Conservation (phyloP, 352 stramenopile genomes). For the Phytophthora sp. region DNA sequence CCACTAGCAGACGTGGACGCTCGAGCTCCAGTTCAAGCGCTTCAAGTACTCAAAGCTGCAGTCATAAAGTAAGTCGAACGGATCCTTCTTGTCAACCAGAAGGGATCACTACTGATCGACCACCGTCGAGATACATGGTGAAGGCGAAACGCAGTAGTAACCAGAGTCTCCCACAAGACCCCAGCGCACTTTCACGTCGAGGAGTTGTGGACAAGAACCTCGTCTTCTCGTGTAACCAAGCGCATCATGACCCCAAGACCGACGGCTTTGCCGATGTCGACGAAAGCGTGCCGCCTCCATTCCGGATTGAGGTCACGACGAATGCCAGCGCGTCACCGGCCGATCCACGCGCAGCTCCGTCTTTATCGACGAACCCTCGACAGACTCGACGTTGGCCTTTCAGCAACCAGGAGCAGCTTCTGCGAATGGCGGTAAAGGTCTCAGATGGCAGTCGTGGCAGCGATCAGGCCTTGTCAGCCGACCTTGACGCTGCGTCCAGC, state of each 20-base stretch:
- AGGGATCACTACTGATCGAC: slow-evolving; percentile 41
- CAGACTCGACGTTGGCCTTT: slow-evolving; percentile 44
- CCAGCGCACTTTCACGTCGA: slow-evolving; percentile 42
- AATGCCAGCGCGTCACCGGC: slow-evolving; percentile 33
- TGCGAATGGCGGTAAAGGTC: slow-evolving; percentile 20
- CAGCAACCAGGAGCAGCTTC: slow-evolving; percentile 44
- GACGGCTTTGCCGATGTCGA: slow-evolving; percentile 85
- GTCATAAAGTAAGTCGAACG: background rate
- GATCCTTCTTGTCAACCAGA: slow-evolving; percentile 3
- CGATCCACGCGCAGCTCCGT: background rate
- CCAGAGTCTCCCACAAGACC: slow-evolving; percentile 8
- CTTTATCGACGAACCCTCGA: background rate
- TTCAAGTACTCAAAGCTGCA: slow-evolving; percentile 17
- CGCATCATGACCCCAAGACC: slow-evolving; percentile 75
- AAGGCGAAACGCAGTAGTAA: slow-evolving; percentile 50
- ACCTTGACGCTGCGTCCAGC: slow-evolving; percentile 18
- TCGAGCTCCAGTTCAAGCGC: slow-evolving; percentile 15
- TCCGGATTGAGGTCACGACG: slow-evolving; percentile 81
- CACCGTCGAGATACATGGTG: slow-evolving; percentile 81
- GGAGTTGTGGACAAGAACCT: slow-evolving; percentile 40
- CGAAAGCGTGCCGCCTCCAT: slow-evolving; percentile 80
- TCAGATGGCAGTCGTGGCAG: slow-evolving; percentile 12
- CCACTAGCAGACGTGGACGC: slow-evolving; percentile 13
- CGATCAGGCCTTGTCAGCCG: slow-evolving; percentile 14
- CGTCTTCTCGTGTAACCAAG: slow-evolving; percentile 55